phyloP scores from a whole-genome alignment of 1,284 basidiomycete species.

The Marasmius fiardii region DNA sequence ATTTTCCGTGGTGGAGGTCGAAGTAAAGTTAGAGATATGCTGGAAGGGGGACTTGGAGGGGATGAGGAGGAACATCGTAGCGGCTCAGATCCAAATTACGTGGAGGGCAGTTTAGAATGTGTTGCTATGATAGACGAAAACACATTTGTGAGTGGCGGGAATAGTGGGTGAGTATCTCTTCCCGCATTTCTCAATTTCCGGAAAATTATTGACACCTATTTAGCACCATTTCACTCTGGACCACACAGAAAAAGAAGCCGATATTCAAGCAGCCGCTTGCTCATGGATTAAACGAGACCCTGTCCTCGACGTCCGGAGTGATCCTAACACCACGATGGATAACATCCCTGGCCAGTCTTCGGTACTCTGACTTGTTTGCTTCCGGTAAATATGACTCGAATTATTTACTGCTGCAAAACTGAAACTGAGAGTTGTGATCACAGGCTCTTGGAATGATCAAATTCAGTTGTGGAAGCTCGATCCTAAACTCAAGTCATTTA shows the following conservation, averaged over 20 bases:
- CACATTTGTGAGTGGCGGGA: constrained; percentile 91
- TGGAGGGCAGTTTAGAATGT: constrained; percentile 91
- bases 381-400: constrained; percentile 65
- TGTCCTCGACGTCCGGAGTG: constrained; percentile 70
- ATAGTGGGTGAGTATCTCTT: constrained; percentile 73
- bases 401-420: constrained; percentile 6
- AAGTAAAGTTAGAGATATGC: constrained; percentile 73
- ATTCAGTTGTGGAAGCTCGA: constrained; percentile 91
- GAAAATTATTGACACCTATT: constrained; percentile 6
- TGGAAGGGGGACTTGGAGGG: constrained; percentile 75
- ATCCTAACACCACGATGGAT: constrained; percentile 87
- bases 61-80: constrained; percentile 40
- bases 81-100: constrained; percentile 49
- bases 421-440: constrained; percentile 3
- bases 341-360: constrained; percentile 76
- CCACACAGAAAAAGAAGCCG: constrained; percentile 94
- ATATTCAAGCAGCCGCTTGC: constrained; percentile 82
- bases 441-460: constrained; percentile 90
- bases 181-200: constrained; percentile 2
- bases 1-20: constrained; percentile 92
- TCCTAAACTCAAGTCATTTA: constrained; percentile 72
- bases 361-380: constrained; percentile 89
- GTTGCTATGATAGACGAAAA: constrained; percentile 94
- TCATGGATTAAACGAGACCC: constrained; percentile 78
- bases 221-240: constrained; percentile 91